phyloP scores from a whole-genome alignment of 441 rosid genomes.

The Euphorbia celastroides region DNA sequence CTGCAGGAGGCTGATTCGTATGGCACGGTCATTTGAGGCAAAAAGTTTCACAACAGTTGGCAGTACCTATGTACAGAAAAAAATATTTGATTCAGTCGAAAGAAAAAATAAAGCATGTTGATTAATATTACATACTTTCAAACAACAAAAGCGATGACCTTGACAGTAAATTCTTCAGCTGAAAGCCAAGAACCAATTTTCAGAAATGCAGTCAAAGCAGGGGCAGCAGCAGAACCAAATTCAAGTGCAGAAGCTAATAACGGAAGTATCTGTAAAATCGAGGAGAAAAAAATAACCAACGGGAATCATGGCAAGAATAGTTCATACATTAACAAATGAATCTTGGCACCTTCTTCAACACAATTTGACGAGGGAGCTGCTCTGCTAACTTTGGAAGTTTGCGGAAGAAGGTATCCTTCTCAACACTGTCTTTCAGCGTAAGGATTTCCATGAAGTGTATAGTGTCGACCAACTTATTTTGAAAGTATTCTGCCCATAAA shows the following conservation, averaged over 20 bases:
- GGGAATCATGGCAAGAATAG: constrained; percentile 9
- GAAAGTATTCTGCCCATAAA: constrained; percentile 86
- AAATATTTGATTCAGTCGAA: constrained; percentile 9
- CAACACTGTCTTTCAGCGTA: constrained; percentile 88
- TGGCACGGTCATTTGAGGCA: constrained; percentile 45
- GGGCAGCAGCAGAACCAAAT: constrained; percentile 98
- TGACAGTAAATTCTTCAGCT: constrained; percentile 1
- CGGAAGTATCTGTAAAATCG: constrained; percentile 85
- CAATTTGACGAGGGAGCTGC: constrained; percentile 98
- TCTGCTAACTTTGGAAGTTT: constrained; percentile 96
- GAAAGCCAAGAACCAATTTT: not conserved
- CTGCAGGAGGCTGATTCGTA: constrained; percentile 89
- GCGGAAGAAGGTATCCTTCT: constrained; percentile 95
- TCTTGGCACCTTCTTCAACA: constrained; percentile 74
- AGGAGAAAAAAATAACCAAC: constrained; percentile 31
- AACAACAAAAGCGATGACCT: not conserved
- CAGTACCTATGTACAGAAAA: constrained; percentile 2
- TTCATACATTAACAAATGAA: constrained; percentile 16
- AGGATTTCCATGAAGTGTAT: constrained; percentile 99
- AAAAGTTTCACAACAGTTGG: not conserved
- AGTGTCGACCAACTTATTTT: constrained; percentile 99
- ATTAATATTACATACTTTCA: not conserved
- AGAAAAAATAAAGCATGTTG: not conserved
- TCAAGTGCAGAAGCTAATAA: constrained; percentile 96
- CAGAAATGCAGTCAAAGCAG: constrained; percentile 56